Evolutionary conservation across 805 yeast species (phyloP).

Genomic region (Myxozyma sirexii): DNA sequence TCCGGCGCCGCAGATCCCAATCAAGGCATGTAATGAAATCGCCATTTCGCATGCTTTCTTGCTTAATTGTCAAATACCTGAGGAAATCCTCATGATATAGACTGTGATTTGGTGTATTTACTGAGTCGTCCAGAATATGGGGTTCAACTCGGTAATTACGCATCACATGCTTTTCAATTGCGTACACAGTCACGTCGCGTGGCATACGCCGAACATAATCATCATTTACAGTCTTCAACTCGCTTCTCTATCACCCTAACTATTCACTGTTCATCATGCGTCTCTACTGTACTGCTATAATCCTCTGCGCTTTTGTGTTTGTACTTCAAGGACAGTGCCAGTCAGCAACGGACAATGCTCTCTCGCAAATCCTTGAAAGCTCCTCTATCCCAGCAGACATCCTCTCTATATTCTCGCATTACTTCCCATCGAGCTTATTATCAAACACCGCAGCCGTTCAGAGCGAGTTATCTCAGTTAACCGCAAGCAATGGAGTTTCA

Average conservation of each 20-base stretch:
- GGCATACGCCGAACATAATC: background rate
- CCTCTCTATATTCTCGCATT: conserved; percentile 21
- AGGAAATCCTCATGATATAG: no score
- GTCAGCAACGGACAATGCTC: conserved; percentile 1
- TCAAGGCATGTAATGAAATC: no score
- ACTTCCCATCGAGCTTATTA: conserved; percentile 24
- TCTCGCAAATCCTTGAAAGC: conserved; percentile 6
- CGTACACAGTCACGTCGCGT: background rate
- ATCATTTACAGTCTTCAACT: no score
- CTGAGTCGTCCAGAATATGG: no score
- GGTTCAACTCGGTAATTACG: no score
- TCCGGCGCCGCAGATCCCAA: no score
- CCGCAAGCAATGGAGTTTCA: conserved; percentile 13
- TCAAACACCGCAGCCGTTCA: conserved; percentile 16
- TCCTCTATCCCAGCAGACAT: conserved; percentile 17
- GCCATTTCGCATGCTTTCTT: no score
- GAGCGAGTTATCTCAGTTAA: conserved; percentile 8
- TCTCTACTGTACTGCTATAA: background rate
- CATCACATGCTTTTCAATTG: no score
- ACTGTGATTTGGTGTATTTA: no score
- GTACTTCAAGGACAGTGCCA: background rate
- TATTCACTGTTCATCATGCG: background rate
- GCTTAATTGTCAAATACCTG: no score
- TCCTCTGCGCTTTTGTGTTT: background rate
- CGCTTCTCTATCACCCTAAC: no score